Conservation (phyloP, 179 eudicot species). For the Spinacia oleracea region DNA sequence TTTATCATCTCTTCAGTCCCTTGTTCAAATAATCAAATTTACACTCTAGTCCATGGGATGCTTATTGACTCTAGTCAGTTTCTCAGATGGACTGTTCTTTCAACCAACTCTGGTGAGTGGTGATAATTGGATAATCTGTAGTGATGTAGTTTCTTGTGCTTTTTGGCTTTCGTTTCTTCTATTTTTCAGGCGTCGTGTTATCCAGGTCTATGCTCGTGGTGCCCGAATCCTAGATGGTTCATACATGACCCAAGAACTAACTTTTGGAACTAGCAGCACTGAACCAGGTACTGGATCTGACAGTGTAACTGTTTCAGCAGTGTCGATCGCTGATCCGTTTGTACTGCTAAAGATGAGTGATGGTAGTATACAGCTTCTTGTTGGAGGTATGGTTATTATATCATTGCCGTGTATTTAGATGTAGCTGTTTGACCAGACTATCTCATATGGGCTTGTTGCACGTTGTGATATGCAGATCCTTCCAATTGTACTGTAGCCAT, state of each 20-base stretch:
- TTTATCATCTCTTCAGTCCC: no score
- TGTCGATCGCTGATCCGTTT: conserved; percentile 90
- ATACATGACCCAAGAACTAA: conserved; percentile 88
- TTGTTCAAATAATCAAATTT: no score
- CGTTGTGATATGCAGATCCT: conserved; percentile 55
- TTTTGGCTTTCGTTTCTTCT: conserved; percentile 11
- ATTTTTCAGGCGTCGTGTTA: conserved; percentile 75
- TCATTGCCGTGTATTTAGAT: conserved; percentile 12
- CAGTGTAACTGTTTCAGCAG: conserved; percentile 61
- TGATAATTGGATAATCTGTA: conserved; percentile 8
- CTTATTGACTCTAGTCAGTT: background rate
- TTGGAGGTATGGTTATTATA: conserved; percentile 67
- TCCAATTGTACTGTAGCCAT: conserved; percentile 72
- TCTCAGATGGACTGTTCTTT: conserved; percentile 1
- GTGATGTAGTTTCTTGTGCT: conserved; percentile 9
- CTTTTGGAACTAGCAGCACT: conserved; percentile 54
- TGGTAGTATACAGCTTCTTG: conserved; percentile 89
- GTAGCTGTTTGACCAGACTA: background rate
- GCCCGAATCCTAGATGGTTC: conserved; percentile 97
- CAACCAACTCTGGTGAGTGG: background rate
- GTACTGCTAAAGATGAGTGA: conserved; percentile 86
- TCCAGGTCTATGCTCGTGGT: conserved; percentile 90
- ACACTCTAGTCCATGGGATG: no score
- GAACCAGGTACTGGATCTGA: conserved; percentile 71
- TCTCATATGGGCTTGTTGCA: conserved; percentile 9